Evolutionary conservation across 139 green algal species (phyloP).

Genomic region (Asterochloris erici): DNA sequence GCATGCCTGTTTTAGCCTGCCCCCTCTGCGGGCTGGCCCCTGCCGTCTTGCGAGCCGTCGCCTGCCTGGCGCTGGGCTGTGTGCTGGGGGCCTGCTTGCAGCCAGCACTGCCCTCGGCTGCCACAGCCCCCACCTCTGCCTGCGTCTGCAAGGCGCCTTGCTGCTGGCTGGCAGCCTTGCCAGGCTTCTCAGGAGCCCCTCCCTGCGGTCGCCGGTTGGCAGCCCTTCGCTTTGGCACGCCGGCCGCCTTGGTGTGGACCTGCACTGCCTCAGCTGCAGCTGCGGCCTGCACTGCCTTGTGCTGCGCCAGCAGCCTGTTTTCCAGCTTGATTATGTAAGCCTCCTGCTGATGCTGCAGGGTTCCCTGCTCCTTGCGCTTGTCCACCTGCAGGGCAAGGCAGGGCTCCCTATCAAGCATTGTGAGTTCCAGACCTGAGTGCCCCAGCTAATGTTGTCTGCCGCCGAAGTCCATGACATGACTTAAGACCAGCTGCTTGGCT

Average conservation of each 20-base stretch:
- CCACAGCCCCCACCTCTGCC: background rate
- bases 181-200: background rate
- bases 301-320: slow-evolving; percentile 8
- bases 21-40: no score
- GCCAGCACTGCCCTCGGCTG: background rate
- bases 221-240: background rate
- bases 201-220: background rate
- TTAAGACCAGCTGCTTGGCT: background rate
- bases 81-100: no score
- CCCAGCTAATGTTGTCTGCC: background rate
- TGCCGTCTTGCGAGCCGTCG: no score
- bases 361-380: background rate
- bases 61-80: background rate
- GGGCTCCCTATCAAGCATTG: background rate
- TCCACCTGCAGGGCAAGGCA: slow-evolving; percentile 2
- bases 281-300: background rate
- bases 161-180: background rate
- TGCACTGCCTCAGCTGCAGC: background rate
- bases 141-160: background rate
- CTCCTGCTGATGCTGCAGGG: background rate
- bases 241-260: background rate
- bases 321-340: slow-evolving; percentile 10
- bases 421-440: background rate
- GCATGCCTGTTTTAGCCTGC: no score
- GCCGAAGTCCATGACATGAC: background rate